phyloP scores from a whole-genome alignment of 805 yeast species.

The Candida sanyiensis region DNA sequence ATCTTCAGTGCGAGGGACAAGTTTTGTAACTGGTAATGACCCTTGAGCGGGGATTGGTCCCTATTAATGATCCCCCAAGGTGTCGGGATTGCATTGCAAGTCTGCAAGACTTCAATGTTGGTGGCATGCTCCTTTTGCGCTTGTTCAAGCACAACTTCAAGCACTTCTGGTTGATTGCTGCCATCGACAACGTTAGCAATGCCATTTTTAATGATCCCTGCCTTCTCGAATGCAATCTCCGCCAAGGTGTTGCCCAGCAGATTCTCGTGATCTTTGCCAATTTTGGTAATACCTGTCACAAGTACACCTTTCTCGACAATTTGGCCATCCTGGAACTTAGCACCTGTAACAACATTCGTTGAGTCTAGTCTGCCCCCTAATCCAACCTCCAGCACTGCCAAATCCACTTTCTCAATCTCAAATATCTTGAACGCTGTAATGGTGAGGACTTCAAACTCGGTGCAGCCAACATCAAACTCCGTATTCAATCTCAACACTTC shows the following conservation, averaged over 20 bases:
- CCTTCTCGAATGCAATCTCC: slow-evolving; percentile 73
- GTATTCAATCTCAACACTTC: slow-evolving; percentile 38
- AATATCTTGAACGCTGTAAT: slow-evolving; percentile 82
- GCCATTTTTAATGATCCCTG: slow-evolving; percentile 68
- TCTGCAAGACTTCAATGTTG: slow-evolving; percentile 18
- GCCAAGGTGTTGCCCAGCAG: slow-evolving; percentile 62
- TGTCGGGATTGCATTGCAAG: slow-evolving; percentile 22
- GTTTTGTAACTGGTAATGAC: slow-evolving; percentile 69
- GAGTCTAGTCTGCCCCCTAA: background rate
- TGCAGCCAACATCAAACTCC: slow-evolving; percentile 49
- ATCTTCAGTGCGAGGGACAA: slow-evolving; percentile 61
- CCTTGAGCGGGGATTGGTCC: slow-evolving; percentile 52
- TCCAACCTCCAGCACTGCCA: slow-evolving; percentile 79
- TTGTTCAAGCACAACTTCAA: slow-evolving; percentile 37
- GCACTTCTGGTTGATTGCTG: slow-evolving; percentile 47
- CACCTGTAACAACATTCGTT: too few relatives aligned
- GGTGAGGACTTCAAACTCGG: slow-evolving; percentile 84
- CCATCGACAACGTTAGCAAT: slow-evolving; percentile 67
- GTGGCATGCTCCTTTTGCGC: slow-evolving; percentile 32
- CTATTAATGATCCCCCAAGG: slow-evolving; percentile 29
- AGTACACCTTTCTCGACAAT: slow-evolving; percentile 35
- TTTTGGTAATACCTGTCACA: slow-evolving; percentile 73
- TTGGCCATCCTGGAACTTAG: too few relatives aligned
- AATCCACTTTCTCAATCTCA: slow-evolving; percentile 47
- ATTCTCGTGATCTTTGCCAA: slow-evolving; percentile 80